Base-by-base conservation (phyloP, 2,329 filamentous ascomycete species). In the Fusarium denticulatum region DNA sequence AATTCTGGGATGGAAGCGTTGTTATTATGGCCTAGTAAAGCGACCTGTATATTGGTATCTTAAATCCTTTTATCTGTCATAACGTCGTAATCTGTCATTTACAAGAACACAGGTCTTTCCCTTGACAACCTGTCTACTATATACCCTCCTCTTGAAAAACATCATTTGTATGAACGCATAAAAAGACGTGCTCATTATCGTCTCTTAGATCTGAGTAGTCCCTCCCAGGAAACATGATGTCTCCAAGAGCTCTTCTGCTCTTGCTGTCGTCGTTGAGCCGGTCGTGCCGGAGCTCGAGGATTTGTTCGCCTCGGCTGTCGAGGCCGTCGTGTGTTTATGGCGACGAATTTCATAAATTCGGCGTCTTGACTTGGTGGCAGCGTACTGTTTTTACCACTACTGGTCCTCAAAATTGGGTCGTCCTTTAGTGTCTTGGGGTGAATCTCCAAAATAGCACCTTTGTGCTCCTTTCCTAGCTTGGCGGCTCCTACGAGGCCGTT, bases 321-420 rank as follows among this genome's bases (percentile, higher is more conserved):
- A 18, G 47, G 56, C 36, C 42, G 53, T 43, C 47, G 57, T 24
- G 47, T 58, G 22, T 68, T 70, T 18, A 77, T 45, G 14, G 58
- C 64, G 47, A 82, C 72, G 42, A 79, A 78, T 24, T 68, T 79
- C 70, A 81, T 78, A 15, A 84, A 78, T 12, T 68, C 73, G 8
- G 73, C 75, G 40, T 85, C 82, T 66, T 85, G 84, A 43, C 83
- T 85, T 10, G 84, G 83, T 13, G 84, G 84, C 36, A 81, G 60
- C 16, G 74, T 77, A 2, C 72, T 61, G 24, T 56, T 56, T n/a
- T 42, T 68, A 46, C 79, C 76, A 42, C 69, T 79, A 28, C 76
- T 76, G 2, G 74, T 76, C 39, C 77, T 75, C 22, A 85, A 46
- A 22, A 85, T 79, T 1, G 82, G 82, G 36, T 85, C 84, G 28